Evolutionary conservation across 2,329 filamentous ascomycete genomes (phyloP).

Genomic region (Hypoxylon sp.): DNA sequence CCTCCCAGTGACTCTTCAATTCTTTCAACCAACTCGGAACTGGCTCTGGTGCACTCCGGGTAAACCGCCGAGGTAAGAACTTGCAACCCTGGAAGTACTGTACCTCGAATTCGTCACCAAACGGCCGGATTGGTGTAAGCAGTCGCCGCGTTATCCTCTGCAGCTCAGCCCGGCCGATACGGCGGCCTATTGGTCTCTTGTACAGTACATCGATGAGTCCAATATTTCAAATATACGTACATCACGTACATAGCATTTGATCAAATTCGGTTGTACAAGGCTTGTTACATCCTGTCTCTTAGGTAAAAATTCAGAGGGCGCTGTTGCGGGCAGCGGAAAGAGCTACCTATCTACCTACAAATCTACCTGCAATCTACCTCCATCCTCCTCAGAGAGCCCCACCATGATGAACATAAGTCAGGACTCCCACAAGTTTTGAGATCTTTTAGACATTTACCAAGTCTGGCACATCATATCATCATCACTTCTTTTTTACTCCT

Average conservation of each 20-base stretch:
- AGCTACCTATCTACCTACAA: slow-evolving; percentile 10
- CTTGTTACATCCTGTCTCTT: slow-evolving; percentile 13
- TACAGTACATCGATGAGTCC: slow-evolving; percentile 19
- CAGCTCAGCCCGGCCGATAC: slow-evolving; percentile 17
- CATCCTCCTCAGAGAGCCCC: slow-evolving; percentile 39
- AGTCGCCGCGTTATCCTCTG: background rate
- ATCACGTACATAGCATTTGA: background rate
- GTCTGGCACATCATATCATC: slow-evolving; percentile 45
- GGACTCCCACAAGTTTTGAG: slow-evolving; percentile 42
- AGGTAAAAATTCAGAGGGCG: slow-evolving; percentile 16
- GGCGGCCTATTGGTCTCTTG: slow-evolving; percentile 8
- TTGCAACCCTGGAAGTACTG: slow-evolving; percentile 15
- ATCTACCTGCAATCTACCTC: slow-evolving; percentile 12
- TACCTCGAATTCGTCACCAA: slow-evolving; percentile 28
- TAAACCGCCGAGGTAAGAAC: slow-evolving; percentile 42
- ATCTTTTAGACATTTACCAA: slow-evolving; percentile 43
- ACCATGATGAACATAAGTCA: slow-evolving; percentile 46
- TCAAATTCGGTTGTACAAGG: slow-evolving; percentile 21
- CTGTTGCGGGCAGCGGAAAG: slow-evolving; percentile 26
- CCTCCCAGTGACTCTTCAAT: slow-evolving; percentile 39
- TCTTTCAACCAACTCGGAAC: slow-evolving; percentile 39
- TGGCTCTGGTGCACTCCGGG: slow-evolving; percentile 38
- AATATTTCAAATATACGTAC: slow-evolving; percentile 1
- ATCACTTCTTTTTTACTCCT: slow-evolving; percentile 27
- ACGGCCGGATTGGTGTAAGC: slow-evolving; percentile 10